phyloP scores from a whole-genome alignment of 2,329 filamentous ascomycete genomes.

The Aspergillus alliaceus region DNA sequence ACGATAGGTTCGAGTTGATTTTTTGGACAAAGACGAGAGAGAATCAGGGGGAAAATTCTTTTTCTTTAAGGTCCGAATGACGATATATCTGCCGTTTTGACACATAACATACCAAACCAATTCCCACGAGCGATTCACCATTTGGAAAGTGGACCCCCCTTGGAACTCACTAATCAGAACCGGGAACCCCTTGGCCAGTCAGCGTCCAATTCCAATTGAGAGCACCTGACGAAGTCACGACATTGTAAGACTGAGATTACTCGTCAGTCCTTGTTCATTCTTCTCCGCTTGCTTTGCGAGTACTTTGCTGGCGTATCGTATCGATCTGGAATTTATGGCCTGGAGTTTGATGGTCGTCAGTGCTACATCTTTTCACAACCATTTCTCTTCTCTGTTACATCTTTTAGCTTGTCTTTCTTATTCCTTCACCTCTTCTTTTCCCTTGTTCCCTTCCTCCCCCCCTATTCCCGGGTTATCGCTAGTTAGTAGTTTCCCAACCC shows the following conservation, averaged over 20 bases:
- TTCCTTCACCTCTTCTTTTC: not conserved
- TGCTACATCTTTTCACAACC: not conserved
- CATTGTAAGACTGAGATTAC: slow-evolving; percentile 14
- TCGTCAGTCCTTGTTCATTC: not conserved
- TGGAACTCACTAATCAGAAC: not conserved
- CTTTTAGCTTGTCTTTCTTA: not conserved
- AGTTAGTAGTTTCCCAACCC: slow-evolving; percentile 3
- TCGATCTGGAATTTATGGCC: not conserved
- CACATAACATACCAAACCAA: too few relatives aligned
- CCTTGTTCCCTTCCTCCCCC: not conserved
- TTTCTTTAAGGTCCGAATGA: too few relatives aligned
- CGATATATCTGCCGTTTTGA: too few relatives aligned
- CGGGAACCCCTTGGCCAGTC: not conserved
- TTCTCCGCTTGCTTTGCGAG: not conserved
- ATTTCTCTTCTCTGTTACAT: not conserved
- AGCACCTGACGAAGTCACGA: slow-evolving; percentile 14
- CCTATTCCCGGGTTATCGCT: slow-evolving; percentile 1
- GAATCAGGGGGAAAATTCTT: not conserved
- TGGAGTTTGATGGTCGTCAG: not conserved
- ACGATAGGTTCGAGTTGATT: not conserved
- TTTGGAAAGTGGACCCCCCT: not conserved
- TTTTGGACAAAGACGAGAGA: not conserved
- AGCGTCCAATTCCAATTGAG: not conserved
- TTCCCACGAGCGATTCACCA: too few relatives aligned
- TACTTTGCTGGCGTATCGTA: not conserved